Base-by-base conservation (phyloP, 768 basidiomycete species). In the Tylopilus intermedius region DNA sequence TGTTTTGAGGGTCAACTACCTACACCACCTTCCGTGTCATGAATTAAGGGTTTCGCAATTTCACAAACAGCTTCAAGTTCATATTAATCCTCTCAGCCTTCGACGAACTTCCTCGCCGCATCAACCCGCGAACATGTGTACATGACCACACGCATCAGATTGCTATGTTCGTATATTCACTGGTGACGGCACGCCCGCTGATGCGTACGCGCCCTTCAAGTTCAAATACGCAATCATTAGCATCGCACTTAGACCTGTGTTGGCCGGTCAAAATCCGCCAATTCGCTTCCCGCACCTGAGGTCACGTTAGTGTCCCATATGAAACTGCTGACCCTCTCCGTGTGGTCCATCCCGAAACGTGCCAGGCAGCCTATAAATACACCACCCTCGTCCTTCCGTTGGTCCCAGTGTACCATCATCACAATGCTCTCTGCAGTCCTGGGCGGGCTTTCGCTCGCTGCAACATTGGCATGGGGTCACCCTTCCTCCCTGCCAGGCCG, bases 401-500 rank as follows among this genome's bases (percentile, higher is more conserved):
- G 9, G 10, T 15, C 43, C 26, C 32, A 46, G 30, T 26, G 14
- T 22, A 41, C 37, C 45, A 9, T 32, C 44, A 24, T 44, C 45
- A 42, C 40, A 24, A 43, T 52, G 11, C 18, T 60, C 7, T 18
- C 45, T 13, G 39, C 49, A 24, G 21, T 61, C 8, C 27, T 61
- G 7, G 33, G 51, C 29, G 38, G 57, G 48, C 48, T 54, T 42
- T 52, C 41, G 10, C 45, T 52, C 42, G 35, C 46, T 41, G 30
- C 54, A 35, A 33, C 32, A 24, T 40, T 47, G 32, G 45, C 45
- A 2, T 57, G 45, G 55, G 51, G 40, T 6, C 41, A 7, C 43
- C 5, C 48, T 39, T 49, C 63, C 22, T 29, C 60, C 26, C 38
- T 53, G 18, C 10, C 48, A 10, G 56, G 54, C 8, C 59, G 49